Percentiles rank a stretch among this genome's conserved stretches.
Evolutionary conservation across 192 early-diverging fungal species (phyloP).

Genomic region (Umbelopsis vinacea): DNA sequence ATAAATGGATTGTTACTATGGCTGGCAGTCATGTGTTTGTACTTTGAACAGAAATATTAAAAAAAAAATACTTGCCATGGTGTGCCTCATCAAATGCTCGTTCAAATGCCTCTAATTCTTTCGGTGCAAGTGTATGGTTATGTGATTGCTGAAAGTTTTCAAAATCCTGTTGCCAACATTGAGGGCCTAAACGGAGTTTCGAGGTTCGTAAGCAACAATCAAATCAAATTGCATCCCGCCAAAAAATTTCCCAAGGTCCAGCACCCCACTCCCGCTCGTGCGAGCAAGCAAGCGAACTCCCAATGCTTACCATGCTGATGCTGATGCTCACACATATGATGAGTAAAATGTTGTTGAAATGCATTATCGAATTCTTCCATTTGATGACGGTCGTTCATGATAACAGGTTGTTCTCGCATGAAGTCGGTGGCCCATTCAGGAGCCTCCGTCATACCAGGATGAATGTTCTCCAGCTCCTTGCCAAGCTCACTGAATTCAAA

Average conservation of each 20-base stretch:
- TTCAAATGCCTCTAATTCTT: slow-evolving; percentile 72
- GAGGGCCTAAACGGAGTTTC: slow-evolving; percentile 3
- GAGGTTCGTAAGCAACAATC: not conserved
- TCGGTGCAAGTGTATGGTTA: slow-evolving; percentile 41
- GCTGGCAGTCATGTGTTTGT: slow-evolving; percentile 42
- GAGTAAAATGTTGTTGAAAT: slow-evolving; percentile 27
- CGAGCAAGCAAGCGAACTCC: not conserved
- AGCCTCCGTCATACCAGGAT: slow-evolving; percentile 21
- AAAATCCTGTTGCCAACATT: slow-evolving; percentile 57
- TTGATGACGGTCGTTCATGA: slow-evolving; percentile 29
- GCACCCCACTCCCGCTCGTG: not conserved
- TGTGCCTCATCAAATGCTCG: slow-evolving; percentile 67
- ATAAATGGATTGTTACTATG: slow-evolving; percentile 22
- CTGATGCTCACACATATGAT: not conserved
- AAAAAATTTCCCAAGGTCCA: slow-evolving; percentile 3
- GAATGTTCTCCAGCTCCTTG: slow-evolving; percentile 67
- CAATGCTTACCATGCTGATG: not conserved
- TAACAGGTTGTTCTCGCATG: slow-evolving; percentile 53
- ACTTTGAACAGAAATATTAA: not conserved
- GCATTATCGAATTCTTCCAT: slow-evolving; percentile 55
- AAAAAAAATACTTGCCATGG: slow-evolving; percentile 45
- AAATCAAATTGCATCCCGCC: not conserved
- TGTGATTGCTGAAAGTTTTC: slow-evolving; percentile 40
- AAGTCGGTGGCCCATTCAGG: slow-evolving; percentile 77
- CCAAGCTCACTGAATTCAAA: slow-evolving; percentile 77